Percentiles rank a stretch among this genome's conserved stretches.
Conservation (phyloP, 371 early-diverging fungal genomes). For the Nosema muscidifuracis region DNA sequence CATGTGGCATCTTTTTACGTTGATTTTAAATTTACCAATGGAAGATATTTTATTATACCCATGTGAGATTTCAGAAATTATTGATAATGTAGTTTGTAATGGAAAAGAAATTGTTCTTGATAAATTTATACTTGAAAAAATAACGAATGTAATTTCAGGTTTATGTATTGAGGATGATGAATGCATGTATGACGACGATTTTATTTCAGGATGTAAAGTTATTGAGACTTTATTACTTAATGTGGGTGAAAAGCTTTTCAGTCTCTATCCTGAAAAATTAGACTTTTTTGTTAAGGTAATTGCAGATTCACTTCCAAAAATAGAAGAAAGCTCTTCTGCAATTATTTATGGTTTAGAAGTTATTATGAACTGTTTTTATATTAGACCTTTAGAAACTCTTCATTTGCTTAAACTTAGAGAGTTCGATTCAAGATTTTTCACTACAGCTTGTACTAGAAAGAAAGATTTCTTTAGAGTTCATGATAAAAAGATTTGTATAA, state of each 20-base stretch:
- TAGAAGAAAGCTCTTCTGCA: slow-evolving; percentile 35
- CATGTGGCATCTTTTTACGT: slow-evolving; percentile 51
- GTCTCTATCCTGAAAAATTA: slow-evolving; percentile 26
- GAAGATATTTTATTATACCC: slow-evolving; percentile 51
- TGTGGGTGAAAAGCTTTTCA: slow-evolving; percentile 44
- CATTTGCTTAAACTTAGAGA: slow-evolving; percentile 15
- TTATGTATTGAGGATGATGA: slow-evolving; percentile 38
- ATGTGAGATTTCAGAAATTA: slow-evolving; percentile 50
- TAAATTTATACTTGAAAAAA: slow-evolving; percentile 24
- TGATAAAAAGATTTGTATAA: slow-evolving; percentile 62
- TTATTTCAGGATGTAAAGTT: slow-evolving; percentile 58
- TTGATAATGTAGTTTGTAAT: slow-evolving; percentile 61
- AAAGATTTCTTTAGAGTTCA: slow-evolving; percentile 60
- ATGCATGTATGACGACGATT: slow-evolving; percentile 58
- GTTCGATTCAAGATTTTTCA: slow-evolving; percentile 35
- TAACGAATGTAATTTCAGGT: slow-evolving; percentile 18
- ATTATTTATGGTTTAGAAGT: slow-evolving; percentile 46
- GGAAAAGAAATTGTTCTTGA: slow-evolving; percentile 50
- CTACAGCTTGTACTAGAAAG: slow-evolving; percentile 20
- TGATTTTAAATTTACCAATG: slow-evolving; percentile 38
- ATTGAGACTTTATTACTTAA: slow-evolving; percentile 61
- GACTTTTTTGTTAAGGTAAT: slow-evolving; percentile 42
- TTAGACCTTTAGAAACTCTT: slow-evolving; percentile 41
- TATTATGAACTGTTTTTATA: slow-evolving; percentile 59
- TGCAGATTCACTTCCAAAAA: slow-evolving; percentile 11